Evolutionary conservation across 805 yeast genomes (phyloP), one percentile per base, ranked within the genome.

Genomic region (Naumovozyma castellii): DNA sequence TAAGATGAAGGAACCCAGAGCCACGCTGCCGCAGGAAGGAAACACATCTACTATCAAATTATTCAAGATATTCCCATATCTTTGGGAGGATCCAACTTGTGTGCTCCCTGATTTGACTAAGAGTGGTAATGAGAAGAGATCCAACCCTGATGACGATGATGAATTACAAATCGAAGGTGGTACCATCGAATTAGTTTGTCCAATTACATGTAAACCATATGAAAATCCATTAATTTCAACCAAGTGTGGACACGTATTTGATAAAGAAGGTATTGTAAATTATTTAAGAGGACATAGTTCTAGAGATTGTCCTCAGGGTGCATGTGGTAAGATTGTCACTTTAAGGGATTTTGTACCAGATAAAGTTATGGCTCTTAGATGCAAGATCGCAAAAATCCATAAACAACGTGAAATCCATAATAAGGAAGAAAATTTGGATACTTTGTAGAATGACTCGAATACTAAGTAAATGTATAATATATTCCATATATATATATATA

Each of bases 101-200:
- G 79, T 84, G 5, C 50, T 82, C 15, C 84, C 85, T 0, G 68
- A 63, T 28, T 56, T 56, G 2, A 41, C 42, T 3, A 25, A 30
- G 2, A 50, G 43, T 18, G 43, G 41, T 9, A 54, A 45, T 4
- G 46, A 13, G 71, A 66, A 13, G 67, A 59, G 15, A 13, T 9
- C 32, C 5, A 13, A n/a, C 5, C 61, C 54, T 1, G 42, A 36
- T 10, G 77, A 68, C 12, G 79, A 73, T 30, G 84, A 78, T 17
- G 90, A 80, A 17, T 35, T 83, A 25, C 73, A 69, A 32, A 71
- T 83, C 4, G 76, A 74, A 8, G 94, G 92, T 41, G 92, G 92
- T 30, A 72, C 63, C 29, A 64, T 84, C n/a, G 76, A 78, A 35
- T 54, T 84, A 42, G 69, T 66, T 18, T 86, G 88, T 54, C 90